Base-by-base conservation (phyloP, 768 basidiomycete species). In the Punctularia strigosozonata region DNA sequence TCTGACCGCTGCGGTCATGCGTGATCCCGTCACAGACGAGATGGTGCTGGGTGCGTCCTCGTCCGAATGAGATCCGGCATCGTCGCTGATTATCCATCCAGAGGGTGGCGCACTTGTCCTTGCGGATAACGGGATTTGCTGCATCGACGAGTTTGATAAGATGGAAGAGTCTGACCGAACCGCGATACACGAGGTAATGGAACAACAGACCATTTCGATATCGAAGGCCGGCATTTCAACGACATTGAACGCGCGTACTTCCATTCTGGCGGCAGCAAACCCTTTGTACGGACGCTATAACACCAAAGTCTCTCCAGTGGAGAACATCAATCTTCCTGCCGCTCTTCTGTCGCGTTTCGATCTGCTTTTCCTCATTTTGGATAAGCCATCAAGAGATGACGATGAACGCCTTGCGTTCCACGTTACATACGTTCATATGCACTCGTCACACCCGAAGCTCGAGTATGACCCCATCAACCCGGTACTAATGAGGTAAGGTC, bases 121-220 rank as follows among this genome's bases (percentile, higher is more conserved):
- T 34, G 94, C 95, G 8, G 95, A 99, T 59, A 99, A 99, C 48
- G 95, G 95, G 21, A 99, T 99, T 52, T 97, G 92, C 65, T 98
- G 94, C 59, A 99, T 99, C 46, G 95, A 99, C 49, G 95, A 99
- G 56, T 99, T 99, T 54, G 95, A 99, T 66, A 98, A 99, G 59
- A 99, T 99, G 95, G 95, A 98, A 48, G 95, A 99, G 62, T 59
- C 88, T 1, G 95, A 98, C 58, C 71, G 95, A 48, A 98, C 95
- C 2, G 89, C 95, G 12, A 98, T 99, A 45, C 95, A 99, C 63
- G 95, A 99, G 71, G 95, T 99, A 43, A 99, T 99, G 95, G 94
- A 98, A 62, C 95, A 98, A 59, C 95, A 99, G 63, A 99, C 95
- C 0, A 97, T 99, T 41, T 98, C 94, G 3, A 99, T 99, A 46